phyloP scores from a whole-genome alignment of 2,329 filamentous ascomycete species.

The Trichoderma asperellum region DNA sequence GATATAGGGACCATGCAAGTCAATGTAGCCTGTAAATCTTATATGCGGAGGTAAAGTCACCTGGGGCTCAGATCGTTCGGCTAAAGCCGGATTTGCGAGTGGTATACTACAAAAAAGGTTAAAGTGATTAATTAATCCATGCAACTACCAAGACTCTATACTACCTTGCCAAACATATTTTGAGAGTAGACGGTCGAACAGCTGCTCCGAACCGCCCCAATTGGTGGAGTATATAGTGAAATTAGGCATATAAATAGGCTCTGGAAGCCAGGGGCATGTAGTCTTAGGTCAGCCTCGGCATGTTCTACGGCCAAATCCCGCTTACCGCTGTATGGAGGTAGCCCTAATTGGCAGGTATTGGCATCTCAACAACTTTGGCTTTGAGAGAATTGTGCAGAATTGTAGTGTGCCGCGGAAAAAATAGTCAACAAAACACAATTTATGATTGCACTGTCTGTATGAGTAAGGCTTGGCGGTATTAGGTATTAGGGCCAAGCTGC shows the following conservation, averaged over 20 bases:
- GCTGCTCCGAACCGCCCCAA: neutral
- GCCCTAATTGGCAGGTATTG: conserved; percentile 13
- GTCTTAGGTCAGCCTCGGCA: conserved; percentile 9
- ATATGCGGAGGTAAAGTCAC: neutral
- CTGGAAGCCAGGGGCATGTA: neutral
- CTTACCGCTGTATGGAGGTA: neutral
- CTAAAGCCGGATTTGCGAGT: conserved; percentile 8
- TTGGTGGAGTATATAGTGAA: neutral
- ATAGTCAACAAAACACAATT: neutral
- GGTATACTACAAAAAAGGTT: neutral
- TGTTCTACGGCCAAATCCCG: conserved; percentile 10
- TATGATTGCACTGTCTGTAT: neutral
- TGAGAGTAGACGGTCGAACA: neutral
- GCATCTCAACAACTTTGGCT: neutral
- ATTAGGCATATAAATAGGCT: conserved; percentile 8
- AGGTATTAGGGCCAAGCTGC: neutral
- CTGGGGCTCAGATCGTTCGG: neutral
- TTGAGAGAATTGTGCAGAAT: neutral
- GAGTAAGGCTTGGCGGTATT: neutral
- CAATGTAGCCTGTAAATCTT: neutral
- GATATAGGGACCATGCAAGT: neutral
- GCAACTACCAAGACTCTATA: neutral
- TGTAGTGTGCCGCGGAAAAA: neutral
- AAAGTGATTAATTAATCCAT: neutral
- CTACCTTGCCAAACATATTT: neutral